Evolutionary conservation across 2,329 filamentous ascomycete species (phyloP).

Genomic region (Ilyonectria mors-panacis): DNA sequence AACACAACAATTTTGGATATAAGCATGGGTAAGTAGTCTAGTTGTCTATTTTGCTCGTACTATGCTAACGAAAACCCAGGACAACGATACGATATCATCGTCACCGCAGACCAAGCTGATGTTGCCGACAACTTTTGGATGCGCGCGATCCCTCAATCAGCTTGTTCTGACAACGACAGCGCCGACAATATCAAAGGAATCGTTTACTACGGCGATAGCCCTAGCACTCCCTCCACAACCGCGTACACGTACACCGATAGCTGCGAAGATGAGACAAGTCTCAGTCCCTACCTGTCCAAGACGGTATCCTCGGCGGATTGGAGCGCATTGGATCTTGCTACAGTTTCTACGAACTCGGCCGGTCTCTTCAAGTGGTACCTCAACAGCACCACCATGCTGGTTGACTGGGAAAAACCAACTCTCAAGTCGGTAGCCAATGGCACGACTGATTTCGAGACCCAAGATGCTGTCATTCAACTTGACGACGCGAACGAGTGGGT

Average conservation of each 20-base stretch:
- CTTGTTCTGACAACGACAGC: constrained; percentile 59
- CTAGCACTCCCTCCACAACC: constrained; percentile 31
- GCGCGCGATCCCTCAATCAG: constrained; percentile 59
- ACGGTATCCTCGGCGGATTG: constrained; percentile 49
- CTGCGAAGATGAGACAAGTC: constrained; percentile 56
- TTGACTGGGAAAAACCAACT: constrained; percentile 49
- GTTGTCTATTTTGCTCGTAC: neutral
- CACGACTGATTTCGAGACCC: constrained; percentile 26
- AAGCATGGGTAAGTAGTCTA: constrained; percentile 31
- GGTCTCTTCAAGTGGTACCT: constrained; percentile 62
- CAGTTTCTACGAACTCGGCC: constrained; percentile 40
- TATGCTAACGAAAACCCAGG: constrained; percentile 55
- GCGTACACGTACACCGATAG: constrained; percentile 32
- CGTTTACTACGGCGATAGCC: constrained; percentile 56
- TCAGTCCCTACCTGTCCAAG: constrained; percentile 54
- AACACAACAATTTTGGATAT: constrained; percentile 55
- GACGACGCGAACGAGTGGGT: constrained; percentile 46
- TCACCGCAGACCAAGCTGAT: constrained; percentile 56
- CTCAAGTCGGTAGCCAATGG: constrained; percentile 37
- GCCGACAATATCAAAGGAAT: constrained; percentile 64
- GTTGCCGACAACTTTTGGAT: constrained; percentile 62
- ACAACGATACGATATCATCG: constrained; percentile 63
- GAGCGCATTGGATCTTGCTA: constrained; percentile 47
- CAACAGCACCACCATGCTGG: constrained; percentile 48
- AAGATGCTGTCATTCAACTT: constrained; percentile 49